Evolutionary conservation across 2,329 filamentous ascomycete species (phyloP).

Genomic region (Fusarium sp.): DNA sequence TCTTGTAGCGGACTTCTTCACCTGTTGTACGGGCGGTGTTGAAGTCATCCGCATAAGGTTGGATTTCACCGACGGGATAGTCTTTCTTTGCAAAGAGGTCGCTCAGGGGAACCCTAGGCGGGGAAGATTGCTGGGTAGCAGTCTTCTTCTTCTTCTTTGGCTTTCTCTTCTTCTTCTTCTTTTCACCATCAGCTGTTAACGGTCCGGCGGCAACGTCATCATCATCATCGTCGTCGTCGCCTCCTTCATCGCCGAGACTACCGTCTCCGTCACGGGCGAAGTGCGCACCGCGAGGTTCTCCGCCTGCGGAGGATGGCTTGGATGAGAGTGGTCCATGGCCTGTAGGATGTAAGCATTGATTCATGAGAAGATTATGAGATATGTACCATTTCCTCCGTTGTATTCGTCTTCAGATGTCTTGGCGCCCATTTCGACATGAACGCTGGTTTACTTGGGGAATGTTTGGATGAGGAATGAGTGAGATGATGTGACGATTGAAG

Average conservation of each 20-base stretch:
- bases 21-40: slow-evolving; percentile 43
- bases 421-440: slow-evolving; percentile 54
- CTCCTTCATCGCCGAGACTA: slow-evolving; percentile 50
- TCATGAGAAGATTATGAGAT: neutral
- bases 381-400: slow-evolving; percentile 49
- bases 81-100: slow-evolving; percentile 47
- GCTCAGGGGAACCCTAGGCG: slow-evolving; percentile 49
- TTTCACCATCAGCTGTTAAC: slow-evolving; percentile 31
- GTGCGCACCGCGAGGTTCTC: slow-evolving; percentile 57
- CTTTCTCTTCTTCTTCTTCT: slow-evolving; percentile 47
- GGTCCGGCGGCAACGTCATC: slow-evolving; percentile 42
- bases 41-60: slow-evolving; percentile 37
- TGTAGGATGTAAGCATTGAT: slow-evolving; percentile 19
- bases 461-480: slow-evolving; percentile 4
- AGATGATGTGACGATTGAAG: slow-evolving; percentile 14
- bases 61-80: slow-evolving; percentile 48
- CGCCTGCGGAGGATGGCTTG: slow-evolving; percentile 47
- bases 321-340: slow-evolving; percentile 36
- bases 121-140: slow-evolving; percentile 47
- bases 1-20: slow-evolving; percentile 42
- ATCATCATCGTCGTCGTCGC: slow-evolving; percentile 47
- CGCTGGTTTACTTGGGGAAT: slow-evolving; percentile 16
- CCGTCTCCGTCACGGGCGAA: slow-evolving; percentile 58
- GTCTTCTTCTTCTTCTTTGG: slow-evolving; percentile 46
- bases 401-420: slow-evolving; percentile 54